Conservation (phyloP, 2,329 filamentous ascomycete species). For the Eutypella sp. region DNA sequence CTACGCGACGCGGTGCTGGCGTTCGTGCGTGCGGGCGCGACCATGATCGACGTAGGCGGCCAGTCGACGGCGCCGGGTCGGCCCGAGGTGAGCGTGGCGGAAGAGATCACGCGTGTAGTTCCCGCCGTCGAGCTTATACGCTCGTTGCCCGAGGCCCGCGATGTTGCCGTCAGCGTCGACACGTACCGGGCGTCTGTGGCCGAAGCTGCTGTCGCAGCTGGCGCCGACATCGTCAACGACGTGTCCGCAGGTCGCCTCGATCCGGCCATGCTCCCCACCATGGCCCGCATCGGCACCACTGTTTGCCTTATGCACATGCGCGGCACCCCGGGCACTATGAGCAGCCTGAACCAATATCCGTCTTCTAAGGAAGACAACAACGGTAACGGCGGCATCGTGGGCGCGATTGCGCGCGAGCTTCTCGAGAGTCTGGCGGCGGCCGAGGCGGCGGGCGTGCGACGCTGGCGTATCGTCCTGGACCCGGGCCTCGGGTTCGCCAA, state of each 20-base stretch:
- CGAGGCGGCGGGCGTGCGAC: conserved; percentile 72
- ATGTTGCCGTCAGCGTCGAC: conserved; percentile 79
- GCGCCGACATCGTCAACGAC: conserved; percentile 93
- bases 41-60: conserved; percentile 87
- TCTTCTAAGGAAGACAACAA: conserved; percentile 10
- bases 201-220: conserved; percentile 66
- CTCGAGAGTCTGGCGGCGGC: conserved; percentile 66
- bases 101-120: conserved; percentile 74
- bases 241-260: conserved; percentile 81
- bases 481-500: conserved; percentile 95
- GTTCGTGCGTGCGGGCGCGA: conserved; percentile 66
- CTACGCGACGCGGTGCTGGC: conserved; percentile 54
- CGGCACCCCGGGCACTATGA: conserved; percentile 81
- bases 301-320: conserved; percentile 92
- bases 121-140: conserved; percentile 75
- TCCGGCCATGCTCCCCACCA: conserved; percentile 72
- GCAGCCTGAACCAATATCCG: conserved; percentile 61
- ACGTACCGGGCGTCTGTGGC: conserved; percentile 88
- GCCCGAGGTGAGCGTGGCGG: conserved; percentile 59
- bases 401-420: conserved; percentile 64
- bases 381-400: conserved; percentile 51
- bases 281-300: conserved; percentile 72
- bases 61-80: conserved; percentile 84
- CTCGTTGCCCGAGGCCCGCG: conserved; percentile 53
- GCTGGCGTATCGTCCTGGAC: conserved; percentile 93